Conservation (phyloP, 352 stramenopile species). For the Elongisporangium prolatum region DNA sequence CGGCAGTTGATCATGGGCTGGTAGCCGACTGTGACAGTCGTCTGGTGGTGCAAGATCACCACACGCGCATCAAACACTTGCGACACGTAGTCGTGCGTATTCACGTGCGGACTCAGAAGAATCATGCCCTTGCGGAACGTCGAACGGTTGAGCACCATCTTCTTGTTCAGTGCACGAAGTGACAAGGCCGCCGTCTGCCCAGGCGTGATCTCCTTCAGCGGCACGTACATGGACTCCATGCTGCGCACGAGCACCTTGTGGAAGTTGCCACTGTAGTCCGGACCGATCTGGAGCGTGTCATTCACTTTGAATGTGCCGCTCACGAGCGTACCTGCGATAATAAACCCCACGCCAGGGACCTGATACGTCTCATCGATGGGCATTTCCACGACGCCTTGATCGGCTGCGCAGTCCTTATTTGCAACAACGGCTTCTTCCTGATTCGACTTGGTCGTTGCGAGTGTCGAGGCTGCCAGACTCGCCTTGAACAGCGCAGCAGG, state of each 20-base stretch:
- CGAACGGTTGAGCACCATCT: conserved; percentile 67
- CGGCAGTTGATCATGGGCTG: conserved; percentile 94
- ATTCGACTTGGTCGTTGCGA: conserved; percentile 57
- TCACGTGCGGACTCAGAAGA: conserved; percentile 76
- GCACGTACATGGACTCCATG: conserved; percentile 90
- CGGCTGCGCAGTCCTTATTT: background rate
- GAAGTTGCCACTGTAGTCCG: conserved; percentile 88
- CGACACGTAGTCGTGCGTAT: conserved; percentile 71
- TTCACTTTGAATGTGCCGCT: conserved; percentile 87
- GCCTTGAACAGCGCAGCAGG: conserved; percentile 70
- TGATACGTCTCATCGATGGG: conserved; percentile 87
- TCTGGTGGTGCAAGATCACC: conserved; percentile 94
- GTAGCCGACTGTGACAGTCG: conserved; percentile 92
- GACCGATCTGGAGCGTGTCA: conserved; percentile 85
- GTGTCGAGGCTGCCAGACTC: conserved; percentile 49
- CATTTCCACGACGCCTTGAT: conserved; percentile 68
- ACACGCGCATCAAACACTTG: conserved; percentile 90
- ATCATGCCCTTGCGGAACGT: conserved; percentile 94
- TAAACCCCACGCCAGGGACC: conserved; percentile 93
- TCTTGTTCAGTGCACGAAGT: conserved; percentile 88
- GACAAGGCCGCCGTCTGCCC: conserved; percentile 85
- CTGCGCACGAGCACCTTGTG: conserved; percentile 80
- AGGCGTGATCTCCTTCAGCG: conserved; percentile 81
- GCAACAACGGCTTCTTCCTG: conserved; percentile 27
- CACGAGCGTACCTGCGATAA: conserved; percentile 93